phyloP scores from a whole-genome alignment of 495 filamentous ascomycete species.

The Penicillium turbatum region DNA sequence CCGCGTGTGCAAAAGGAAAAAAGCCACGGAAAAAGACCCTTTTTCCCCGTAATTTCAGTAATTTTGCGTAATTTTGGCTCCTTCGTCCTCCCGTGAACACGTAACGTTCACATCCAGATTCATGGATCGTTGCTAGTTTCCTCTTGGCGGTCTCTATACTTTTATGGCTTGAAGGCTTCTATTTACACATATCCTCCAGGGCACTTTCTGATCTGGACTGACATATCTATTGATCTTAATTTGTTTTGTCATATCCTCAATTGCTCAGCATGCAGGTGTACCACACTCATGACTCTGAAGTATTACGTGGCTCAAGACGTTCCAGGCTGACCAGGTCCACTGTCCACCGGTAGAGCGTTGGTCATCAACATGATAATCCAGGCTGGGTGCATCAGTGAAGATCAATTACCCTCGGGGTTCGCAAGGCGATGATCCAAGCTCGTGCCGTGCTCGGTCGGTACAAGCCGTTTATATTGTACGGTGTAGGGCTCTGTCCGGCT shows the following conservation, averaged over 20 bases:
- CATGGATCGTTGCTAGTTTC: slow-evolving; percentile 1
- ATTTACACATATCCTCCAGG: not conserved
- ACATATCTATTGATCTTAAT: not conserved
- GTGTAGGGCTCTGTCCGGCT: too few species aligned
- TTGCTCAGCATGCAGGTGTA: too few species aligned
- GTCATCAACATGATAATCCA: not conserved
- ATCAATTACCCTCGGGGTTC: not conserved
- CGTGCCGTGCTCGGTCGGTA: not conserved
- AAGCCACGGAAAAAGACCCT: slow-evolving; percentile 33
- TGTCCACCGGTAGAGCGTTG: too few species aligned
- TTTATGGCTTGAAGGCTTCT: slow-evolving; percentile 2
- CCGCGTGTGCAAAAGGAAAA: slow-evolving; percentile 43
- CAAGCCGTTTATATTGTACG: not conserved
- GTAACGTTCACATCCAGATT: slow-evolving; percentile 12
- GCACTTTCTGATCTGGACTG: not conserved
- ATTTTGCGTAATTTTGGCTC: slow-evolving; percentile 12
- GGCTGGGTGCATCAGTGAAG: not conserved
- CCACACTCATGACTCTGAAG: not conserved
- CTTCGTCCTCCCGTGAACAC: slow-evolving; percentile 16
- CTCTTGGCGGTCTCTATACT: slow-evolving; percentile 3
- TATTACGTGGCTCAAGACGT: not conserved
- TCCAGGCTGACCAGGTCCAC: too few species aligned
- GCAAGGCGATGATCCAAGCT: not conserved
- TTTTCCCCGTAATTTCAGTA: slow-evolving; percentile 17
- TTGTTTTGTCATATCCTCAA: too few species aligned